A percentile compares a stretch with the other conserved stretches of the same genome.
Conservation (phyloP, 202 grass and related monocot species). For the Digitaria exilis region DNA sequence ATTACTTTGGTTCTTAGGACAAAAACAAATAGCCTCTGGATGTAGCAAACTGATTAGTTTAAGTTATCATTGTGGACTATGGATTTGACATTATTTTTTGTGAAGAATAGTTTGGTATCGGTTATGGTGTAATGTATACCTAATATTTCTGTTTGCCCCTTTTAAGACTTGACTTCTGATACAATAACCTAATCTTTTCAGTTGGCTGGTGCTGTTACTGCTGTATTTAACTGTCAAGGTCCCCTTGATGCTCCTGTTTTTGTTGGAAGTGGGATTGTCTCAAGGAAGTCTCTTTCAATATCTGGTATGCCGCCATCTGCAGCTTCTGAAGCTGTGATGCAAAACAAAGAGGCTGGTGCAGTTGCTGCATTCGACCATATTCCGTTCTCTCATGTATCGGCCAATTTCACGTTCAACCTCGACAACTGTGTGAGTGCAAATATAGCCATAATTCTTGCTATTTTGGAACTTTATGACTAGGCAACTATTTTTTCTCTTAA, state of each 20-base stretch:
- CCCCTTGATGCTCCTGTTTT: conserved; percentile 95
- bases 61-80: conserved; percentile 18
- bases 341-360: conserved; percentile 95
- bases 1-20: conserved; percentile 22
- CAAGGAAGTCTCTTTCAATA: conserved; percentile 79
- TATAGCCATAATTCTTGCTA: conserved; percentile 12
- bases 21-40: conserved; percentile 3
- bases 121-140: conserved; percentile 25
- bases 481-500: conserved; percentile 17
- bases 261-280: conserved; percentile 98
- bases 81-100: conserved; percentile 15
- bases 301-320: conserved; percentile 82
- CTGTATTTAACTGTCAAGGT: conserved; percentile 99
- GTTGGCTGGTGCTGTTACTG: conserved; percentile 94
- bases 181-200: conserved; percentile 47
- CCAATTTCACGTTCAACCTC: conserved; percentile 98
- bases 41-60: conserved; percentile 15
- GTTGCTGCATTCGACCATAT: conserved; percentile 99
- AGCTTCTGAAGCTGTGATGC: conserved; percentile 92
- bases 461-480: conserved; percentile 21
- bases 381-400: conserved; percentile 90
- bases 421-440: conserved; percentile 85
- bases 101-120: background rate
- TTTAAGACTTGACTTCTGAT: conserved; percentile 36
- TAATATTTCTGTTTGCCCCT: conserved; percentile 31